Conservation (phyloP, 169 alveolate genomes). For the Ichthyophthirius multifiliis region DNA sequence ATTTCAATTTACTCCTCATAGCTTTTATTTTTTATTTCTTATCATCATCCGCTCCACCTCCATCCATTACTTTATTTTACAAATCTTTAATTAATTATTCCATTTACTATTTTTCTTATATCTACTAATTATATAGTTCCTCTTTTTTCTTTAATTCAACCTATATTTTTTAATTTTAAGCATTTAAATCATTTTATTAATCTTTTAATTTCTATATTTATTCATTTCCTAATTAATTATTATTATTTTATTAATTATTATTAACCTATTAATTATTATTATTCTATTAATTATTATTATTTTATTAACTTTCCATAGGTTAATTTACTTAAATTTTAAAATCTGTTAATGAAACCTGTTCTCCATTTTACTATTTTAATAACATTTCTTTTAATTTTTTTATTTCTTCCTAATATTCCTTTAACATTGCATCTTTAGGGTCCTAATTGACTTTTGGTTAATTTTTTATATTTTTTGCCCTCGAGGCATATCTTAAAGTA, state of each 20-base stretch:
- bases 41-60: slow-evolving; percentile 52
- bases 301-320: slow-evolving; percentile 15
- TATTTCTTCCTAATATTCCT: slow-evolving; percentile 78
- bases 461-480: slow-evolving; percentile 82
- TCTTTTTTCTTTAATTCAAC: slow-evolving; percentile 40
- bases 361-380: slow-evolving; percentile 45
- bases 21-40: slow-evolving; percentile 26
- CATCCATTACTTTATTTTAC: slow-evolving; percentile 33
- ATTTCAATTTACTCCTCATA: slow-evolving; percentile 38
- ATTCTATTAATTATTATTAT: slow-evolving; percentile 28
- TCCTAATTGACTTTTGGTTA: slow-evolving; percentile 76
- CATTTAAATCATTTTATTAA: background rate
- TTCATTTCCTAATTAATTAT: background rate
- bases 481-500: slow-evolving; percentile 85
- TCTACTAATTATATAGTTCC: slow-evolving; percentile 11
- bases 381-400: slow-evolving; percentile 60
- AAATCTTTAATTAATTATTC: slow-evolving; percentile 35
- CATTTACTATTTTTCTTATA: slow-evolving; percentile 16
- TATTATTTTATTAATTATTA: slow-evolving; percentile 15
- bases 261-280: slow-evolving; percentile 28
- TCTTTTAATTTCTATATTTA: slow-evolving; percentile 13
- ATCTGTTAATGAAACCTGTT: slow-evolving; percentile 21
- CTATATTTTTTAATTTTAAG: slow-evolving; percentile 24
- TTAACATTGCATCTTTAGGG: slow-evolving; percentile 80
- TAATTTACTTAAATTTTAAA: slow-evolving; percentile 19